phyloP scores from a whole-genome alignment of 345 rosid genomes.

The Stellera chamaejasme region DNA sequence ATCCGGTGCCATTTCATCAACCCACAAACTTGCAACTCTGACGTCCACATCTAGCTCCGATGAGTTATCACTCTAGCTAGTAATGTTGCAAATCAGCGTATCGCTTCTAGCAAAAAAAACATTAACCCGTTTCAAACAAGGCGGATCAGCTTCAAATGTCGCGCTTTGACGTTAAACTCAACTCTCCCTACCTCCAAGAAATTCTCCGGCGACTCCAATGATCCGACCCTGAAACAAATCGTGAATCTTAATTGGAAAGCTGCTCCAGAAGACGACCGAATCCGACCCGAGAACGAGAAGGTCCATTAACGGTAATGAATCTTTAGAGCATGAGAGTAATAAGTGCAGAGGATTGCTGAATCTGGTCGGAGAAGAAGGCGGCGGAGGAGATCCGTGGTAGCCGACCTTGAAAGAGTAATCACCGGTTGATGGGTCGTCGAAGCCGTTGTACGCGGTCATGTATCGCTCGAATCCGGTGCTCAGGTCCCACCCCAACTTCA shows the following conservation, averaged over 20 bases:
- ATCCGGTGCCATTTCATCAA: too few species aligned
- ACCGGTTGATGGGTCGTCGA: slow-evolving; percentile 55
- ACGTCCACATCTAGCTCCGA: background rate
- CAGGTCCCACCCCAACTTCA: slow-evolving; percentile 83
- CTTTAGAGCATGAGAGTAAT: slow-evolving; percentile 5
- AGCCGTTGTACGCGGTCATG: slow-evolving; percentile 46
- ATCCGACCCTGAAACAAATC: slow-evolving; percentile 32
- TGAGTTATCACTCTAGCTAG: background rate
- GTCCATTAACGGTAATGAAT: slow-evolving; percentile 8
- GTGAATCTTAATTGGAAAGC: slow-evolving; percentile 59
- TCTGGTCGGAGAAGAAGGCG: slow-evolving; percentile 47
- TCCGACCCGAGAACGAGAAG: background rate
- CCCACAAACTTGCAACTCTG: background rate
- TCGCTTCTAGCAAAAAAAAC: slow-evolving; percentile 42
- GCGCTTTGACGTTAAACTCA: slow-evolving; percentile 39
- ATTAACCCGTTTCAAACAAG: slow-evolving; percentile 31
- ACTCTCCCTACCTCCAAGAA: slow-evolving; percentile 1
- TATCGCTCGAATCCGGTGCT: slow-evolving; percentile 27
- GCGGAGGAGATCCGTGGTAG: slow-evolving; percentile 70
- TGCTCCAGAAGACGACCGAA: slow-evolving; percentile 29
- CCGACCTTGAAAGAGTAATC: slow-evolving; percentile 42
- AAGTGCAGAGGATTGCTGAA: slow-evolving; percentile 31
- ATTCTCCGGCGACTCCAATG: slow-evolving; percentile 15
- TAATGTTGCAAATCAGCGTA: slow-evolving; percentile 34
- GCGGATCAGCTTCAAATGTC: slow-evolving; percentile 43